A percentile compares a stretch with the other conserved stretches of the same genome.
Conservation (phyloP, 2,329 filamentous ascomycete species). For the Penicillium sp. region DNA sequence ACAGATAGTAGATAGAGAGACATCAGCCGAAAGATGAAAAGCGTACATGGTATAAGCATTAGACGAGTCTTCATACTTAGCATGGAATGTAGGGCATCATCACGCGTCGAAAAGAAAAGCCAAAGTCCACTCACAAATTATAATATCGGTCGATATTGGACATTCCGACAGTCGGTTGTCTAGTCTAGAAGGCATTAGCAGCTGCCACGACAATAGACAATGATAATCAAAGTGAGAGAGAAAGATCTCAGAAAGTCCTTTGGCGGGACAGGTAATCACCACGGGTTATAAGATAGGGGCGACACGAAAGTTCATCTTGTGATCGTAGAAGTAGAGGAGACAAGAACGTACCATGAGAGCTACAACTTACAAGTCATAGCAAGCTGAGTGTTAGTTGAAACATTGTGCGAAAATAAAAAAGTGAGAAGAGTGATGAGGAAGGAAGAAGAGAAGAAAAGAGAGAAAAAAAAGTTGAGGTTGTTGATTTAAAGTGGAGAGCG, state of each 20-base stretch:
- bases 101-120: conserved; percentile 33
- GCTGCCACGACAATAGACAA: conserved; percentile 11
- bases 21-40: conserved; percentile 65
- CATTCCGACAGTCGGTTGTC: no score
- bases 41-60: conserved; percentile 45
- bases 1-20: no score
- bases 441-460: conserved; percentile 6
- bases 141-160: no score
- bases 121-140: not conserved
- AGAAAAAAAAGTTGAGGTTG: conserved; percentile 9
- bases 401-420: not conserved
- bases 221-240: no score
- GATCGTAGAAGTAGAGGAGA: not conserved
- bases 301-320: conserved; percentile 59
- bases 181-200: no score
- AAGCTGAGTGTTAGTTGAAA: no score
- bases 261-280: conserved; percentile 62
- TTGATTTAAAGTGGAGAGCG: conserved; percentile 4
- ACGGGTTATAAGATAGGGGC: conserved; percentile 59
- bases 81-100: conserved; percentile 57
- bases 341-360: not conserved
- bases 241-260: conserved; percentile 59
- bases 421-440: conserved; percentile 14
- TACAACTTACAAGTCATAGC: no score
- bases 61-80: conserved; percentile 56